Conservation (phyloP, 257 asterid species). For the Ophiorrhiza pumila region DNA sequence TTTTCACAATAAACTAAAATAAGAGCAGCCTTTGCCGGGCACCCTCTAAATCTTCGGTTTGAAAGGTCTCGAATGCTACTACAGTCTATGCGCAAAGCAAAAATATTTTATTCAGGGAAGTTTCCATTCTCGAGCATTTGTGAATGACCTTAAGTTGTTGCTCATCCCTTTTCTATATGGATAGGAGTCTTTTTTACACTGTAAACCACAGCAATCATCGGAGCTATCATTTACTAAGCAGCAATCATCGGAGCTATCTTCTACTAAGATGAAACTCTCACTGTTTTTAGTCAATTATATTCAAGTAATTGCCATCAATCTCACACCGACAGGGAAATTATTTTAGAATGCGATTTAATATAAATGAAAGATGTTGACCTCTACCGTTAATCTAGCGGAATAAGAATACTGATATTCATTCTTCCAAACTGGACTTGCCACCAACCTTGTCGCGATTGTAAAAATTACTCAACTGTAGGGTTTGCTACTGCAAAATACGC, state of each 20-base stretch:
- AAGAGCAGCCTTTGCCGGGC: background rate
- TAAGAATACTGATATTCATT: too few relatives aligned
- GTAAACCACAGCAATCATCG: background rate
- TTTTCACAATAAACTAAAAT: background rate
- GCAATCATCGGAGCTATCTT: conserved; percentile 8
- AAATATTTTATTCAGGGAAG: background rate
- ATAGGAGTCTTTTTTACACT: background rate
- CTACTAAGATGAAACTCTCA: conserved; percentile 12
- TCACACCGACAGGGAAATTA: background rate
- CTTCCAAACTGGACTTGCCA: too few relatives aligned
- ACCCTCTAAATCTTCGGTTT: background rate
- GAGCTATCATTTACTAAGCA: too few relatives aligned
- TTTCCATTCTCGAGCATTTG: background rate
- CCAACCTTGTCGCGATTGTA: too few relatives aligned
- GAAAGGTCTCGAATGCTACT: background rate
- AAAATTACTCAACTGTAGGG: too few relatives aligned
- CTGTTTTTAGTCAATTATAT: background rate
- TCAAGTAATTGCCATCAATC: background rate
- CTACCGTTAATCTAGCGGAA: background rate
- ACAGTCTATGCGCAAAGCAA: too few relatives aligned
- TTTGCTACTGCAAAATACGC: background rate
- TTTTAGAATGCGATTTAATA: background rate
- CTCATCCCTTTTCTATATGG: background rate
- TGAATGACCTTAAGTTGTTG: background rate
- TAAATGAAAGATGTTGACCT: background rate